phyloP scores from a whole-genome alignment of 1,284 basidiomycete genomes.

The Earliella scabrosa region DNA sequence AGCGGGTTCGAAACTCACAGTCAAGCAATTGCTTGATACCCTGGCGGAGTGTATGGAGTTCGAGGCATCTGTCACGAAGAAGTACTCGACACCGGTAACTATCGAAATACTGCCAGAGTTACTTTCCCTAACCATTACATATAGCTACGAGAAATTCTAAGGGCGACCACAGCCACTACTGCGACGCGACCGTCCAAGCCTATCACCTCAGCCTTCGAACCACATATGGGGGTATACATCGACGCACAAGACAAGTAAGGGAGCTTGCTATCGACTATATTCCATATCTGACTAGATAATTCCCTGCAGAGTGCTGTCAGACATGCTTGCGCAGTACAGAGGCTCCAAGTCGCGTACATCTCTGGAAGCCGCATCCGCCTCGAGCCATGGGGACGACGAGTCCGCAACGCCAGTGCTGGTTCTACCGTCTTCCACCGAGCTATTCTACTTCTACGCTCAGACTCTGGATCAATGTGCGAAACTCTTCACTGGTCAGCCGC shows the following conservation, averaged over 20 bases:
- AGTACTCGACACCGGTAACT: conserved; percentile 78
- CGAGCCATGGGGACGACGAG: conserved; percentile 47
- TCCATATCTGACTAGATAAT: neutral
- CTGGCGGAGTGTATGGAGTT: conserved; percentile 88
- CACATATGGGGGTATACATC: conserved; percentile 91
- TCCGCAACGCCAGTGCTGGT: conserved; percentile 66
- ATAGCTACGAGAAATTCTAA: conserved; percentile 63
- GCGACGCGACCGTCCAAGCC: conserved; percentile 57
- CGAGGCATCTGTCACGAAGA: conserved; percentile 77
- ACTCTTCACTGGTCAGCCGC: conserved; percentile 78
- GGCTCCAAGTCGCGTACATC: conserved; percentile 69
- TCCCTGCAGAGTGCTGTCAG: conserved; percentile 64
- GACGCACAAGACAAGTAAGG: conserved; percentile 93
- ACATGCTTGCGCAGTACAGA: conserved; percentile 83
- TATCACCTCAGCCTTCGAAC: conserved; percentile 89
- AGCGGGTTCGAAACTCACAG: conserved; percentile 71
- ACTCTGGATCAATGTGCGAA: conserved; percentile 94
- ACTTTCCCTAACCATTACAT: no score
- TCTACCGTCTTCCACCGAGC: conserved; percentile 91
- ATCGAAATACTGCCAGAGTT: no score
- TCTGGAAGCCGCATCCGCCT: conserved; percentile 56
- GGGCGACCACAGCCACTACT: conserved; percentile 48
- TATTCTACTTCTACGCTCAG: conserved; percentile 98
- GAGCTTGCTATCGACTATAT: neutral
- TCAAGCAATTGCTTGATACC: conserved; percentile 82